phyloP scores from a whole-genome alignment of 129 eudicot genomes.

The Apium graveolens region DNA sequence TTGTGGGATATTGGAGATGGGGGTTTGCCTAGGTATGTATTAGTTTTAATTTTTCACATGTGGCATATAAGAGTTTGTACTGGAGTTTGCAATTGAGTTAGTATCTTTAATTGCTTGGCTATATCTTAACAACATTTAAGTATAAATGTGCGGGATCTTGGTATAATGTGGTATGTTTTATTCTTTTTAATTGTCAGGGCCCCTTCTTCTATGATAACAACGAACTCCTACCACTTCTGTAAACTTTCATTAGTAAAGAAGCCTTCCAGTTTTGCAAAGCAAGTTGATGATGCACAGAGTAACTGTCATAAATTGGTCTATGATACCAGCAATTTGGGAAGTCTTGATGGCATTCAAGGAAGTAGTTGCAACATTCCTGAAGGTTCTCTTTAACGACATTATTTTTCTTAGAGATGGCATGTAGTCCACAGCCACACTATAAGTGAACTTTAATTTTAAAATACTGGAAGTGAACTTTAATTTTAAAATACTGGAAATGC shows the following conservation, averaged over 20 bases:
- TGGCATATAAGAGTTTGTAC: not conserved
- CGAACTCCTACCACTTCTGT: conserved; percentile 76
- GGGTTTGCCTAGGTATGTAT: conserved; percentile 62
- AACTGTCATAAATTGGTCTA: conserved; percentile 13
- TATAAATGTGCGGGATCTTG: not conserved
- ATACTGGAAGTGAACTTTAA: not conserved
- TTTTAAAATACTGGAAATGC: not conserved
- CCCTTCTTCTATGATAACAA: conserved; percentile 46
- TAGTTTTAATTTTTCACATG: not conserved
- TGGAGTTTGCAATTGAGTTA: not conserved
- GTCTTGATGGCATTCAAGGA: conserved; percentile 12
- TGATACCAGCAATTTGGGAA: conserved; percentile 20
- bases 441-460: not conserved
- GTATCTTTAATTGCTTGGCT: not conserved
- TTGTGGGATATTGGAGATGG: conserved; percentile 78
- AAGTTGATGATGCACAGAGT: conserved; percentile 13
- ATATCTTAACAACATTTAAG: not conserved
- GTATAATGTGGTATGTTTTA: not conserved
- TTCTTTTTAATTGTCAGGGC: conserved; percentile 30
- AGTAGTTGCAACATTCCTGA: conserved; percentile 18
- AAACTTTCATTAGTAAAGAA: conserved; percentile 64
- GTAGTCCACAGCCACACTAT: not conserved
- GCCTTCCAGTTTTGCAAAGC: conserved; percentile 23
- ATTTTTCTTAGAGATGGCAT: not conserved
- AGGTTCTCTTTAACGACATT: conserved; percentile 16